phyloP scores from a whole-genome alignment of 495 filamentous ascomycete genomes.

The Evernia prunastri region DNA sequence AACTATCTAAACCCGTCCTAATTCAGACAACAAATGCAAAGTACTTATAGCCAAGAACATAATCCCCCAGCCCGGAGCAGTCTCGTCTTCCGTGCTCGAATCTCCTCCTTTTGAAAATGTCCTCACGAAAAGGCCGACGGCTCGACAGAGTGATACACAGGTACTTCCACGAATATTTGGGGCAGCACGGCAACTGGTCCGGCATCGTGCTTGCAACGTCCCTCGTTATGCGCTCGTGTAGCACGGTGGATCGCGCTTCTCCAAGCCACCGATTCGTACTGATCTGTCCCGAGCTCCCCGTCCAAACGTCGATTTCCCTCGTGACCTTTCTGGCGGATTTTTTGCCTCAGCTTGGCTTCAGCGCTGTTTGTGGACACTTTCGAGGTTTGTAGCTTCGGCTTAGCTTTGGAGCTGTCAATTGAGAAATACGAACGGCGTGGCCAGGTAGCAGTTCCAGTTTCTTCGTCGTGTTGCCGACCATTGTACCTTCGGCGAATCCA shows the following conservation, averaged over 20 bases:
- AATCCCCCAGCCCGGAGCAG: not conserved
- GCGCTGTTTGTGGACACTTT: too few species aligned
- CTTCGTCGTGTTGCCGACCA: not conserved
- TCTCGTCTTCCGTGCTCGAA: too few species aligned
- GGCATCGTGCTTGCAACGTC: not conserved
- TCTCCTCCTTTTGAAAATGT: too few species aligned
- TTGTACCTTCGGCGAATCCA: not conserved
- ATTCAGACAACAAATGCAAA: not conserved
- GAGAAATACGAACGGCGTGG: not conserved
- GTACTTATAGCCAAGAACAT: not conserved
- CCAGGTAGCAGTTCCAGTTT: not conserved
- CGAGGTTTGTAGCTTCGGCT: too few species aligned
- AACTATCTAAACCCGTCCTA: not conserved
- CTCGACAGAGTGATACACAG: not conserved
- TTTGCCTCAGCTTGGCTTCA: not conserved
- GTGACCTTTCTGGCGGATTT: not conserved
- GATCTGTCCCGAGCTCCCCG: not conserved
- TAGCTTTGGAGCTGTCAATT: not conserved
- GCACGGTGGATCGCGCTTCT: not conserved
- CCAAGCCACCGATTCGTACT: slow-evolving; percentile 3
- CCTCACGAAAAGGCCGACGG: not conserved
- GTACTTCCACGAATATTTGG: not conserved
- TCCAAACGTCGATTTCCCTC: not conserved
- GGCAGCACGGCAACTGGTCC: not conserved
- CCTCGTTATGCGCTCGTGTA: not conserved